Evolutionary conservation across 805 yeast genomes (phyloP), one percentile per base, ranked within the genome.

Genomic region (Kregervanrija pseudodelftensis): DNA sequence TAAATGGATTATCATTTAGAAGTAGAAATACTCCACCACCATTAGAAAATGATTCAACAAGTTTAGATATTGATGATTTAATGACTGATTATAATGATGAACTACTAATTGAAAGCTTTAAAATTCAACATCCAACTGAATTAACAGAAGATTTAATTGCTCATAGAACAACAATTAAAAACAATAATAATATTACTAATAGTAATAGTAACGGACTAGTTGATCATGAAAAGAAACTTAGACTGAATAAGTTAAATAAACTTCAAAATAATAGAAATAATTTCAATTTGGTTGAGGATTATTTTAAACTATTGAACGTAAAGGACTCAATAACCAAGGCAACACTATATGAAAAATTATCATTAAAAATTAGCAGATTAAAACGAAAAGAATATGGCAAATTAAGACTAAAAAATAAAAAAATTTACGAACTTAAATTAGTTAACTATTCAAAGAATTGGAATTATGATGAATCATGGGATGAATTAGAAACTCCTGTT

Each of bases 1-100:
- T 89, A 8, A 82, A 85, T 11, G 77, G 80, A 30, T 68, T 91
- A 63, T 80, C 89, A 2, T 61, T 76, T 30, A 61, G 81, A 48
- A 58, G 68, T 37, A 49, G 51, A 37, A 58, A 54, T 4, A 58
- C 65, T 8, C 65, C 67, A 1, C 64, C 64, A 3, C 66, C 66
- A 7, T 47, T 60, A 11, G 65, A 61, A 42, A 51, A 50, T 8
- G 65, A 61, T 37, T 49, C 40, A 4, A 41, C 49, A 11, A 59
- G 55, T 30, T 41, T 49, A 35, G 62, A 56, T 35, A 48, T 50
- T 32, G 59, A 60, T 40, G 58, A 60, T 30, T 36, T 55, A 30
- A 49, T 55, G 38, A 54, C 53, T 41, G 62, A 58, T 31, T 44
- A 49, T 22, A 50, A 52, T 11, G 61, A 54, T 39, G 56, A 54